These are phyloP conservation scores for Pseudozyma hubeiensis DNA, from an alignment of 1,284 basidiomycete genomes.

Conservation along the genomic window DNA sequence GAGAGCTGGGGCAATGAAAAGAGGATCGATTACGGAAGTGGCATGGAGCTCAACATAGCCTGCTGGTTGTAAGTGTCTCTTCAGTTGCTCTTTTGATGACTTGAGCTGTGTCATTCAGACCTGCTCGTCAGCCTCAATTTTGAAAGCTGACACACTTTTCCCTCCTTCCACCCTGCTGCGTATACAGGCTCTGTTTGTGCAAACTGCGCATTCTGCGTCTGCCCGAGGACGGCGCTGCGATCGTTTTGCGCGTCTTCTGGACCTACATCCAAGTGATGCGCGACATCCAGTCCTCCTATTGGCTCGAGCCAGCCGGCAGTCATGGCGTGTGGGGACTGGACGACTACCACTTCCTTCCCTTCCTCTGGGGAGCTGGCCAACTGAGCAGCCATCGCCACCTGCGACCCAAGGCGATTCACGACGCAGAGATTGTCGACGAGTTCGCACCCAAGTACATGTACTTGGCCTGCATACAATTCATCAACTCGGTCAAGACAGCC, in stretches of 20 bases:
- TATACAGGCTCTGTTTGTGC: slow-evolving; percentile 76
- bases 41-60: slow-evolving; percentile 97
- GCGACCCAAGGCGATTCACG: slow-evolving; percentile 90
- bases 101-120: too few species aligned
- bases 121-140: too few species aligned
- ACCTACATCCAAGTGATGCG: slow-evolving; percentile 77
- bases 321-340: slow-evolving; percentile 99
- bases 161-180: too few species aligned
- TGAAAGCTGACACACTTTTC: too few species aligned
- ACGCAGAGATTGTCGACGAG: slow-evolving; percentile 90
- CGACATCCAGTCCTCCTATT: slow-evolving; percentile 89
- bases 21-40: slow-evolving; percentile 96
- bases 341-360: slow-evolving; percentile 97
- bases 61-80: slow-evolving; percentile 86
- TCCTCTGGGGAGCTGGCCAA: slow-evolving; percentile 88
- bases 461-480: slow-evolving; percentile 93
- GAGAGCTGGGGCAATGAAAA: slow-evolving; percentile 92
- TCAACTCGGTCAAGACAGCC: slow-evolving; percentile 94
- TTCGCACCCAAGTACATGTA: slow-evolving; percentile 95
- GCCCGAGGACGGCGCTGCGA: slow-evolving; percentile 77
- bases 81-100: background rate
- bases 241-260: slow-evolving; percentile 93
- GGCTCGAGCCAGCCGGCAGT: slow-evolving; percentile 96
- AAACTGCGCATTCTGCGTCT: slow-evolving; percentile 76
- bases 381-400: slow-evolving; percentile 88